Conservation (phyloP, 148 eudicot species). For the Pharnaceum exiguum region DNA sequence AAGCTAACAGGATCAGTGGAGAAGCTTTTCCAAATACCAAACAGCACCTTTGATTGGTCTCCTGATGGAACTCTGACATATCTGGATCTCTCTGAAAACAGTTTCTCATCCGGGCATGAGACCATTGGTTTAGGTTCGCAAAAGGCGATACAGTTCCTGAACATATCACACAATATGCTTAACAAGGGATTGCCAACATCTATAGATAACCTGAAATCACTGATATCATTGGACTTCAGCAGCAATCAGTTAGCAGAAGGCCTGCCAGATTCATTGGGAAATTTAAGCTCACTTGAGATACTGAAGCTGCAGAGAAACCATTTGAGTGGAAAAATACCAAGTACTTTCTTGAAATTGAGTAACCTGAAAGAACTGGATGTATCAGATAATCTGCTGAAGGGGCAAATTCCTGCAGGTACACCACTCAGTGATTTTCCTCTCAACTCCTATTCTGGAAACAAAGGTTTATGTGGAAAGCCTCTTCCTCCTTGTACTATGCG, state of each 20-base stretch:
- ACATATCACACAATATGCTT: slow-evolving; percentile 33
- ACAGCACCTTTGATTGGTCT: too few relatives aligned
- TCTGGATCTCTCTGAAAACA: slow-evolving; percentile 42
- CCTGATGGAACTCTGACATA: slow-evolving; percentile 21
- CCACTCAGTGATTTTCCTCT: slow-evolving; percentile 31
- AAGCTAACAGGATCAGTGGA: slow-evolving; percentile 28
- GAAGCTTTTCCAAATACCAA: slow-evolving; percentile 26
- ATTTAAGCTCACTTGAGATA: slow-evolving; percentile 30
- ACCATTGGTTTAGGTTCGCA: slow-evolving; percentile 31
- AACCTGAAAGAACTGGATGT: slow-evolving; percentile 42
- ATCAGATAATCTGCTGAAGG: slow-evolving; percentile 33
- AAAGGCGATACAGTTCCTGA: slow-evolving; percentile 20
- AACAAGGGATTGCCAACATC: slow-evolving; percentile 29
- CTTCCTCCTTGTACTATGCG: slow-evolving; percentile 29
- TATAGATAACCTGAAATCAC: slow-evolving; percentile 26
- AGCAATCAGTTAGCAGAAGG: slow-evolving; percentile 28
- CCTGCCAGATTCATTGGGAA: slow-evolving; percentile 34
- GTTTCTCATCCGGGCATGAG: slow-evolving; percentile 38
- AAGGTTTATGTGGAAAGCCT: slow-evolving; percentile 33
- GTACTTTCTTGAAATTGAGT: slow-evolving; percentile 27
- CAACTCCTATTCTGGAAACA: slow-evolving; percentile 31
- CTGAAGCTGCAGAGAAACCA: slow-evolving; percentile 41
- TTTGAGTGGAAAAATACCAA: slow-evolving; percentile 39
- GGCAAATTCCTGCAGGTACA: slow-evolving; percentile 32
- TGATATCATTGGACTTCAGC: slow-evolving; percentile 48